Evolutionary conservation across 106 monocot species (phyloP).

Genomic region (Dendrobium huoshanense): DNA sequence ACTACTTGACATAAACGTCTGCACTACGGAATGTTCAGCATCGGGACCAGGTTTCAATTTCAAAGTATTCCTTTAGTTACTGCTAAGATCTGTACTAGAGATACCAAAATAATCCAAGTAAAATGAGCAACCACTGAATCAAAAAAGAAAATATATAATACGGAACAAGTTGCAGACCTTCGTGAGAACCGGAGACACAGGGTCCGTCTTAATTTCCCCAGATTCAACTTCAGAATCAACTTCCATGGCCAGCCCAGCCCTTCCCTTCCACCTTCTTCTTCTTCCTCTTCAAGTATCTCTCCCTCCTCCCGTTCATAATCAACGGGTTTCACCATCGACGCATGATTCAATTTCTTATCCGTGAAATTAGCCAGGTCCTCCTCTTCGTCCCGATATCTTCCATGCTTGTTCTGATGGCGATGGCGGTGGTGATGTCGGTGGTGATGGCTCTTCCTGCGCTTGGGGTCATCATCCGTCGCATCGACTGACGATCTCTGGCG

Average conservation of each 20-base stretch:
- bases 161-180: neutral
- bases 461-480: constrained; percentile 25
- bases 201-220: constrained; percentile 5
- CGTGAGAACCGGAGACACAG: neutral
- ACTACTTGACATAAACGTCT: constrained; percentile 5
- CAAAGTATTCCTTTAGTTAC: constrained; percentile 4
- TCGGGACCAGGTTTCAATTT: constrained; percentile 2
- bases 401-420: constrained; percentile 19
- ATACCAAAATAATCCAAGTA: constrained; percentile 22
- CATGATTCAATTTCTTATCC: neutral
- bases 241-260: neutral
- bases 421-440: constrained; percentile 37
- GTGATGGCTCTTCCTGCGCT: constrained; percentile 50
- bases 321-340: neutral
- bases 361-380: neutral
- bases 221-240: neutral
- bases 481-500: constrained; percentile 34
- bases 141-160: neutral
- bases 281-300: constrained; percentile 68
- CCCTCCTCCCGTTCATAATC: constrained; percentile 76
- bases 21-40: neutral
- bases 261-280: constrained; percentile 15
- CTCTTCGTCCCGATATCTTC: constrained; percentile 13
- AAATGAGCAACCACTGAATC: constrained; percentile 1
- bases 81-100: constrained; percentile 9